Evolutionary conservation across 768 basidiomycete genomes (phyloP).

Genomic region (Trametes sanguinea): DNA sequence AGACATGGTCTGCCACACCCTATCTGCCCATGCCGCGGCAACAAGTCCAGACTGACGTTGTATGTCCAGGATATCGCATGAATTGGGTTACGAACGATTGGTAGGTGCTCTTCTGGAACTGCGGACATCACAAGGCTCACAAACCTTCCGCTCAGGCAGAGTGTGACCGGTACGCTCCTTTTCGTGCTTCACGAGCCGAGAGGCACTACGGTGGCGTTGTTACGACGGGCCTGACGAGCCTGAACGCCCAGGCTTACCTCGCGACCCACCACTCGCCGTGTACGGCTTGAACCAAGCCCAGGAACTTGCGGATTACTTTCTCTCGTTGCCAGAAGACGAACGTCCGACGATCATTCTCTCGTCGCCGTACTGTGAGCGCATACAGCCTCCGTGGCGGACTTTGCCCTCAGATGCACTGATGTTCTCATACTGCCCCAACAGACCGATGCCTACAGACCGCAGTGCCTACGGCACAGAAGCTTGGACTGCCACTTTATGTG

Average conservation of each 20-base stretch:
- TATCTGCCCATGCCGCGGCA: background rate
- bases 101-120: conserved; percentile 39
- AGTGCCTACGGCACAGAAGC: conserved; percentile 58
- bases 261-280: conserved; percentile 74
- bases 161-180: conserved; percentile 21
- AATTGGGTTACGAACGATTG: conserved; percentile 73
- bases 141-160: conserved; percentile 6
- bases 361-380: conserved; percentile 73
- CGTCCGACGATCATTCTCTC: conserved; percentile 80
- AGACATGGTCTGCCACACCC: conserved; percentile 54
- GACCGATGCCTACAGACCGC: conserved; percentile 89
- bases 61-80: conserved; percentile 61
- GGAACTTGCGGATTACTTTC: conserved; percentile 68
- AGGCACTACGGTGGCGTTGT: too few relatives aligned
- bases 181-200: too few relatives aligned
- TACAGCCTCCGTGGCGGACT: background rate
- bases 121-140: background rate
- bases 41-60: background rate
- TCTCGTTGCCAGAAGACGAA: conserved; percentile 61
- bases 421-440: conserved; percentile 31
- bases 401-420: background rate
- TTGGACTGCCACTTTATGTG: conserved; percentile 69
- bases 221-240: background rate
- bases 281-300: conserved; percentile 74
- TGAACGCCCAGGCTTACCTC: conserved; percentile 51